phyloP scores from a whole-genome alignment of 2,329 filamentous ascomycete genomes.

The Decorospora gaudefroyi region DNA sequence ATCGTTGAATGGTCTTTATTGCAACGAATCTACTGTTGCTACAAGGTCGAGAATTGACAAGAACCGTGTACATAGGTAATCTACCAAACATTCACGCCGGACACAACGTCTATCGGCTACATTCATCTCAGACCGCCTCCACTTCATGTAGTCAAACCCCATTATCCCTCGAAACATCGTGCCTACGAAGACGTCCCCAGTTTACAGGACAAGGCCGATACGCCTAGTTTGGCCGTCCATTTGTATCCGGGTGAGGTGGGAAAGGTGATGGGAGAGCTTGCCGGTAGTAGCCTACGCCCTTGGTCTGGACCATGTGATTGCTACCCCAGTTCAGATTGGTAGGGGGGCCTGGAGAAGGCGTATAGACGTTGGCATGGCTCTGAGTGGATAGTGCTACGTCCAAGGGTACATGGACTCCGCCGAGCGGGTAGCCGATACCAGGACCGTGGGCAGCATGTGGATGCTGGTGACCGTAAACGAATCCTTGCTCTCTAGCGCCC shows the following conservation, averaged over 20 bases:
- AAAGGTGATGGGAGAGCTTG: neutral
- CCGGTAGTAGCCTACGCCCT: neutral
- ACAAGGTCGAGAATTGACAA: too few species aligned
- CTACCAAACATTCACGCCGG: too few species aligned
- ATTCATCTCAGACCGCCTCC: too few species aligned
- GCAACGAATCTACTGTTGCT: too few species aligned
- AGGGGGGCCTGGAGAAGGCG: neutral
- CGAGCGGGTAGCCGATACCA: slow-evolving; percentile 1
- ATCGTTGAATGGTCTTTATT: too few species aligned
- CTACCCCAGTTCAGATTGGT: neutral
- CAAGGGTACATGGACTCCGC: slow-evolving; percentile 1
- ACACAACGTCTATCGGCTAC: too few species aligned
- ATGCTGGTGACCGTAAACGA: slow-evolving; percentile 1
- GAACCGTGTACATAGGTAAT: too few species aligned
- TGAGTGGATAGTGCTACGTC: slow-evolving; percentile 3
- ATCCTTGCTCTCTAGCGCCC: neutral
- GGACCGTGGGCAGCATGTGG: slow-evolving; percentile 1
- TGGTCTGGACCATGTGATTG: neutral
- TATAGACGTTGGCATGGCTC: neutral
- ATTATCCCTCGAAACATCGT: neutral
- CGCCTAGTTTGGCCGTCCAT: slow-evolving; percentile 1
- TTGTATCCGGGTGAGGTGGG: slow-evolving; percentile 1
- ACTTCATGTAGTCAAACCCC: neutral
- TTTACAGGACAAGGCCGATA: neutral
- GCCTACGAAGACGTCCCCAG: neutral